These are phyloP conservation scores for Leccinum broughii DNA, from an alignment of 768 basidiomycete species.

Conservation along the genomic window DNA sequence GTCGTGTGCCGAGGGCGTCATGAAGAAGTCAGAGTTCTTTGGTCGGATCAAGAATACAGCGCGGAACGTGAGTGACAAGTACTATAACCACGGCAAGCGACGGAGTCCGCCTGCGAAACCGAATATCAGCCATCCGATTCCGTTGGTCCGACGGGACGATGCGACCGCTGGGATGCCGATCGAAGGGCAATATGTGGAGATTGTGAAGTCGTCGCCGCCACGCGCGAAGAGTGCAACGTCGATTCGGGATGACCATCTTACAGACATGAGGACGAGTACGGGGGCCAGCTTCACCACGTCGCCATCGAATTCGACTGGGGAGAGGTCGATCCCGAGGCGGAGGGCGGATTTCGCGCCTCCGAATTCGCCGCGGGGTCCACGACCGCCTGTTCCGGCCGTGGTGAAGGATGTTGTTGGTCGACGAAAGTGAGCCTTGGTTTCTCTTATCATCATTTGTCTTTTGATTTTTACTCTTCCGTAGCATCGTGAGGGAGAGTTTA, in stretches of 20 bases:
- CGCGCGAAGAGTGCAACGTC: conserved; percentile 33
- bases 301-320: conserved; percentile 64
- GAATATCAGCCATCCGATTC: conserved; percentile 60
- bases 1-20: conserved; percentile 48
- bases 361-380: conserved; percentile 42
- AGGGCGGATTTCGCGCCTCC: conserved; percentile 71
- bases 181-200: conserved; percentile 37
- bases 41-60: conserved; percentile 63
- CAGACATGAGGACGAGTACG: conserved; percentile 38
- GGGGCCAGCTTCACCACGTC: conserved; percentile 52
- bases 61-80: conserved; percentile 67
- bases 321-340: conserved; percentile 63
- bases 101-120: conserved; percentile 43
- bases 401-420: conserved; percentile 23
- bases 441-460: not conserved
- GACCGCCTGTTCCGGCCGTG: conserved; percentile 21
- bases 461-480: conserved; percentile 31
- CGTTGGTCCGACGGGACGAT: conserved; percentile 30
- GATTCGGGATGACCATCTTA: conserved; percentile 40
- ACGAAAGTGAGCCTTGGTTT: conserved; percentile 21
- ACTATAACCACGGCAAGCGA: conserved; percentile 28
- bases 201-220: conserved; percentile 19
- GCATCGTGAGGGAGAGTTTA: conserved; percentile 56
- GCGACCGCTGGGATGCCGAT: conserved; percentile 25
- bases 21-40: conserved; percentile 72